Conservation (phyloP, 2,329 filamentous ascomycete species). For the Talaromyces marneffei region DNA sequence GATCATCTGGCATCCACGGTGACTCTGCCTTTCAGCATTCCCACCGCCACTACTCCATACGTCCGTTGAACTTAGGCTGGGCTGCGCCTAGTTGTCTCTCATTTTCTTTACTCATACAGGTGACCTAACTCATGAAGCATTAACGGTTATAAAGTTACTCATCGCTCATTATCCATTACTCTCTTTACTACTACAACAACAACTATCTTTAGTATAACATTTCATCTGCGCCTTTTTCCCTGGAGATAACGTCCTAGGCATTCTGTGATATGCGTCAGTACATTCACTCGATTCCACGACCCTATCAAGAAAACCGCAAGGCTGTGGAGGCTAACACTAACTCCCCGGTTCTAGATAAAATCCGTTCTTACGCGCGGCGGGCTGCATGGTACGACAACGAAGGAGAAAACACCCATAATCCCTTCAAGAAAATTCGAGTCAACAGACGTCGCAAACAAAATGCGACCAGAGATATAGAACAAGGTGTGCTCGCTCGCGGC, state of each 20-base stretch:
- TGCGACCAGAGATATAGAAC: conserved; percentile 29
- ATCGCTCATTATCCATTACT: neutral
- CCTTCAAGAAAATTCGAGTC: conserved; percentile 36
- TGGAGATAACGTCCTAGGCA: neutral
- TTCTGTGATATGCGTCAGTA: neutral
- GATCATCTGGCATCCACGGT: too few species aligned
- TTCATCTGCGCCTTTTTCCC: neutral
- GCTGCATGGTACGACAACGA: conserved; percentile 39
- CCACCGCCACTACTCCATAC: neutral
- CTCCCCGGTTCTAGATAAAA: conserved; percentile 29
- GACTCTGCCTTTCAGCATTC: neutral
- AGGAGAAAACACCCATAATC: conserved; percentile 35
- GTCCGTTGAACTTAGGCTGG: neutral
- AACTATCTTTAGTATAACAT: neutral
- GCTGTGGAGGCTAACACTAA: neutral
- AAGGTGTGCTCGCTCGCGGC: conserved; percentile 18
- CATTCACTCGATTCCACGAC: neutral
- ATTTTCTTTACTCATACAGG: neutral
- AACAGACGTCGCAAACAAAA: conserved; percentile 21
- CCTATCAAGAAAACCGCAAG: neutral
- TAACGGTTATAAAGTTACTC: neutral
- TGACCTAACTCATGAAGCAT: neutral
- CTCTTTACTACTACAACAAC: neutral
- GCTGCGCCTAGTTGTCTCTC: neutral
- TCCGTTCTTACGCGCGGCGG: conserved; percentile 25